phyloP scores from a whole-genome alignment of 352 stramenopile genomes.

The Globisporangium echinulatum region DNA sequence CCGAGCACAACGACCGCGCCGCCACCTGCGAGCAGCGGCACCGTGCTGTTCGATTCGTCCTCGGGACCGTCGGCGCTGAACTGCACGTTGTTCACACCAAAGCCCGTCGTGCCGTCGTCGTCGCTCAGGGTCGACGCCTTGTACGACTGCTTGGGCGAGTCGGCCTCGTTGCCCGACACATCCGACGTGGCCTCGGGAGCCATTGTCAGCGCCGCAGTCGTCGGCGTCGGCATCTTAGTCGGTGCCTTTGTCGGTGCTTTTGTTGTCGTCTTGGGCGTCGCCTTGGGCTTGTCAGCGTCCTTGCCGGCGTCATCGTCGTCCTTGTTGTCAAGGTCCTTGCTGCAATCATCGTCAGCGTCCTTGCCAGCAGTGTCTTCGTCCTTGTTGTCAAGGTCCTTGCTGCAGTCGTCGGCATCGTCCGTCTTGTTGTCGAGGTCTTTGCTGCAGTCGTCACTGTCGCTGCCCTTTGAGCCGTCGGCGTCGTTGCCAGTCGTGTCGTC shows the following conservation, averaged over 20 bases:
- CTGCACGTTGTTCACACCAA: slow-evolving; percentile 25
- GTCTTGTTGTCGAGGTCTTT: slow-evolving; percentile 6
- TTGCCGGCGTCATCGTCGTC: slow-evolving; percentile 18
- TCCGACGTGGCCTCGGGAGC: slow-evolving; percentile 22
- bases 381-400: slow-evolving; percentile 6
- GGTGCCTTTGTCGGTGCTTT: neutral
- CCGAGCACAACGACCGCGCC: slow-evolving; percentile 41
- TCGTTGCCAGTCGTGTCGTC: slow-evolving; percentile 6
- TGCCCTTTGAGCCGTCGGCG: neutral
- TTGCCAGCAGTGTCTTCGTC: slow-evolving; percentile 14
- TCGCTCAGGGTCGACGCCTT: slow-evolving; percentile 11
- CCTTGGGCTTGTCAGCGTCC: slow-evolving; percentile 14
- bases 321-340: slow-evolving; percentile 13
- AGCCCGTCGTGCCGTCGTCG: slow-evolving; percentile 16
- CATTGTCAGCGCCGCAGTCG: slow-evolving; percentile 22
- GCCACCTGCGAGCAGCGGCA: slow-evolving; percentile 26
- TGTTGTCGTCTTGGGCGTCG: neutral
- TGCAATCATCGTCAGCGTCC: slow-evolving; percentile 13
- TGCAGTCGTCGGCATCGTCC: slow-evolving; percentile 9
- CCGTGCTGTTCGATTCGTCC: slow-evolving; percentile 5
- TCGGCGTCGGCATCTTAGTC: slow-evolving; percentile 12
- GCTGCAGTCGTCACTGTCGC: slow-evolving; percentile 9
- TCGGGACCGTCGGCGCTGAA: slow-evolving; percentile 27
- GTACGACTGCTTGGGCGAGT: slow-evolving; percentile 17
- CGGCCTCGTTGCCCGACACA: slow-evolving; percentile 21